Evolutionary conservation across 208 protist species (phyloP).

Genomic region (Trypanosoma congolense): DNA sequence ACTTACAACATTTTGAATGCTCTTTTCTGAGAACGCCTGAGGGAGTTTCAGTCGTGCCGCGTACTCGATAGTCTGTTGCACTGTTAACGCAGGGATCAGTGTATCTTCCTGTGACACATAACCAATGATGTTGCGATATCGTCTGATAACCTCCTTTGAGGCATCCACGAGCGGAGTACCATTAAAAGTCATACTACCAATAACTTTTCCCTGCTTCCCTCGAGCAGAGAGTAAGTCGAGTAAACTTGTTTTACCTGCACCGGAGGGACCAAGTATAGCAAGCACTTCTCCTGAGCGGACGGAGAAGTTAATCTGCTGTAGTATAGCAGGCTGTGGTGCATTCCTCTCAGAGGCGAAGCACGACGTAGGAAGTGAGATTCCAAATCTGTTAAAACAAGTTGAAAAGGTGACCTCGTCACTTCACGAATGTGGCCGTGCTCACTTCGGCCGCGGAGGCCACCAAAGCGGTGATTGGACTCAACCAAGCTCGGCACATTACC

Average conservation of each 20-base stretch:
- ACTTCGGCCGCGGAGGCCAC: neutral
- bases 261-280: slow-evolving; percentile 87
- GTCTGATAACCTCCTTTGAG: neutral
- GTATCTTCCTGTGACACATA: slow-evolving; percentile 92
- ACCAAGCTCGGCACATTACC: neutral
- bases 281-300: slow-evolving; percentile 78
- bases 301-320: slow-evolving; percentile 74
- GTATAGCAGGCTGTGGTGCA: slow-evolving; percentile 28
- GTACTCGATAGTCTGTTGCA: slow-evolving; percentile 84
- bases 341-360: slow-evolving; percentile 39
- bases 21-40: slow-evolving; percentile 55
- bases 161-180: slow-evolving; percentile 41
- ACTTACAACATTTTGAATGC: slow-evolving; percentile 61
- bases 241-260: slow-evolving; percentile 88
- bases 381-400: slow-evolving; percentile 50
- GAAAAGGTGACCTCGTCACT: slow-evolving; percentile 29
- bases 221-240: slow-evolving; percentile 82
- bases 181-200: slow-evolving; percentile 66
- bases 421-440: slow-evolving; percentile 28
- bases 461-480: neutral
- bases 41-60: slow-evolving; percentile 88
- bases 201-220: slow-evolving; percentile 53
- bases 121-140: slow-evolving; percentile 85
- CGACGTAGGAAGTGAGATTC: slow-evolving; percentile 43
- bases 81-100: slow-evolving; percentile 83